Conservation (phyloP, 2,329 filamentous ascomycete genomes). For the Pseudogymnoascus sp. region DNA sequence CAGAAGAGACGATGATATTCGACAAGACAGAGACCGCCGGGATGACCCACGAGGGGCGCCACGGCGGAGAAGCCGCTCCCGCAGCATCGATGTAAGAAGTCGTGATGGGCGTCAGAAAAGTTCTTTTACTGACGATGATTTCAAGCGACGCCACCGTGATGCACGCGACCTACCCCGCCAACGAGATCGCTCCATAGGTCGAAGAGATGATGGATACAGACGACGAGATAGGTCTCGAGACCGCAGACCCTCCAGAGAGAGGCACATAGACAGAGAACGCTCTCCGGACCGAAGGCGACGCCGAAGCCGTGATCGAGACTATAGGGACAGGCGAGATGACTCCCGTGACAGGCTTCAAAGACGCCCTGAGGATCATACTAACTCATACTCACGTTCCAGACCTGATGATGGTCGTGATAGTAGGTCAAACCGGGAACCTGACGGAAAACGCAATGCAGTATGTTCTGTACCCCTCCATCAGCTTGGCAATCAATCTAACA, state of each 20-base stretch:
- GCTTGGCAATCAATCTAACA: constrained; percentile 13
- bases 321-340: constrained; percentile 63
- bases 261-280: constrained; percentile 49
- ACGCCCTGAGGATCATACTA: constrained; percentile 62
- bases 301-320: constrained; percentile 61
- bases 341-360: constrained; percentile 58
- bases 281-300: constrained; percentile 49
- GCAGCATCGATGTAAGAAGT: constrained; percentile 52
- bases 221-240: constrained; percentile 57
- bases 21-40: constrained; percentile 42
- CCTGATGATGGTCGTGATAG: constrained; percentile 57
- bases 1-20: constrained; percentile 42
- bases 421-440: constrained; percentile 40
- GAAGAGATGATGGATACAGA: constrained; percentile 56
- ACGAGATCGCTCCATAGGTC: constrained; percentile 62
- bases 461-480: constrained; percentile 25
- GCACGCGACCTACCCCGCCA: constrained; percentile 50
- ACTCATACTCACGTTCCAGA: constrained; percentile 58
- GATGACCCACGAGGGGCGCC: constrained; percentile 41
- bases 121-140: constrained; percentile 33
- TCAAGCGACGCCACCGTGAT: constrained; percentile 52
- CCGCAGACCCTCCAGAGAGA: constrained; percentile 50
- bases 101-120: constrained; percentile 15
- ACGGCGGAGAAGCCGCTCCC: constrained; percentile 51
- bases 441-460: constrained; percentile 49